Base-by-base conservation (phyloP, 148 eudicot species). In the Cornus controversa region DNA sequence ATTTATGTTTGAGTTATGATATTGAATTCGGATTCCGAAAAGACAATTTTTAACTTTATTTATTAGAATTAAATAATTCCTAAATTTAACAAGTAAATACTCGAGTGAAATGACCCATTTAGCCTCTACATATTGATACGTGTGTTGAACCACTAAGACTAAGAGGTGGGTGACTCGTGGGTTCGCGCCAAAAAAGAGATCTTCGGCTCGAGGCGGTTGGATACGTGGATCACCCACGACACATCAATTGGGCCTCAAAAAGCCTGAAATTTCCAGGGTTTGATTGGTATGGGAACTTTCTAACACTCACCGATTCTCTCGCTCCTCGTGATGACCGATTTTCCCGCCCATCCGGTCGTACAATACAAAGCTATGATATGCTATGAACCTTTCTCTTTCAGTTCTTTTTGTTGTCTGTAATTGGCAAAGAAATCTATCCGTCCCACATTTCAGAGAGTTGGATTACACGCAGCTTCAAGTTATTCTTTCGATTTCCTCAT, bases 371-470 rank as follows among this genome's bases (percentile, higher is more conserved):
- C 57, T 63, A 16, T 18, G 57, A 8, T 66, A 37, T 36, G 69
- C 28, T 45, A 37, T 36, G 57, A 68, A 66, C 57, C 28, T 18
- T 31, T 63, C 69, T 74, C 69, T 74, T 37, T 60, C 50, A 27
- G 36, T 5, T 26, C 25, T 66, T 64, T 5, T 65, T 75, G 40
- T 57, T 25, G 57, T 64, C 70, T 75, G 11, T 27, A 16, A 66
- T 66, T 26, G 60, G 37, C 36, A 66, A 2, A 65, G n/a, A 47
- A 37, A 65, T 47, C 58, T 67, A 75, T 75, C 78, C 78, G 70
- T 75, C 78, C 78, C 78, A 40, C 70, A 60, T 65, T 13, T 66
- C 78, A 26, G 62, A 27, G 34, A 11, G 60, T 75, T 67, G 70
- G 37, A 66, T 50, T 60, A 18, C 62, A 14, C 10, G 70, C 78